These are phyloP conservation scores for Nothophytophthora sp. DNA, from an alignment of 352 stramenopile species.

Conservation along the genomic window DNA sequence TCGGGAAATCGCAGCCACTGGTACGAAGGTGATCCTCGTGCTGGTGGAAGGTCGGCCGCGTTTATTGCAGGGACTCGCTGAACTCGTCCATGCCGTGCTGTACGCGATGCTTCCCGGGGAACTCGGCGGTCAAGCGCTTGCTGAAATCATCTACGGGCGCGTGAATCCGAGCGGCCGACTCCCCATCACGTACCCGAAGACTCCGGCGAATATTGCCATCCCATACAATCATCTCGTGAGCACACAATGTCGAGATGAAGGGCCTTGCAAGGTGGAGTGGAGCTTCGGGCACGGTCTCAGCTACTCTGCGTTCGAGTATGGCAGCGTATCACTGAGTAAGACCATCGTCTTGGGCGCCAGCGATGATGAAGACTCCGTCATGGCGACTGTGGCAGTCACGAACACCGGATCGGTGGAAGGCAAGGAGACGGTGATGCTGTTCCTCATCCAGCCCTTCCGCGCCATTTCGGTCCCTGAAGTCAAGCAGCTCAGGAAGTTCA, in stretches of 20 bases:
- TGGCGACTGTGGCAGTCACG: conserved; percentile 57
- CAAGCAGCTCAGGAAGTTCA: conserved; percentile 83
- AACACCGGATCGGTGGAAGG: conserved; percentile 61
- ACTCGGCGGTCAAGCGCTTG: conserved; percentile 81
- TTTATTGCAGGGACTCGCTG: conserved; percentile 57
- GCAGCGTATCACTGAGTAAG: conserved; percentile 37
- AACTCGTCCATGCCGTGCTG: conserved; percentile 70
- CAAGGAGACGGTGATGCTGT: conserved; percentile 83
- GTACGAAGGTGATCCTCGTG: conserved; percentile 83
- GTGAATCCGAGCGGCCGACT: conserved; percentile 84
- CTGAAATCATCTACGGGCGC: conserved; percentile 79
- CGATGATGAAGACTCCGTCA: conserved; percentile 22
- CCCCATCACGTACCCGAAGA: conserved; percentile 84
- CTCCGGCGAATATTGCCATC: conserved; percentile 53
- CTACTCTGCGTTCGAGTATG: conserved; percentile 69
- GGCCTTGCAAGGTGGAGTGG: conserved; percentile 58
- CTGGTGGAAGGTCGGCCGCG: conserved; percentile 80
- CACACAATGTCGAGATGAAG: conserved; percentile 40
- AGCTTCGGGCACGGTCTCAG: conserved; percentile 67
- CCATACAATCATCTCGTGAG: conserved; percentile 73
- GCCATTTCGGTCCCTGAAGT: conserved; percentile 65
- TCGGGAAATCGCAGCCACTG: conserved; percentile 57
- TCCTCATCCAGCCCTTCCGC: conserved; percentile 71
- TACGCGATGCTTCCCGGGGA: conserved; percentile 82
- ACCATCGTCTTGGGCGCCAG: conserved; percentile 23